These are phyloP conservation scores for Simmondsia chinensis DNA, from an alignment of 148 eudicot species.

Conservation along the genomic window DNA sequence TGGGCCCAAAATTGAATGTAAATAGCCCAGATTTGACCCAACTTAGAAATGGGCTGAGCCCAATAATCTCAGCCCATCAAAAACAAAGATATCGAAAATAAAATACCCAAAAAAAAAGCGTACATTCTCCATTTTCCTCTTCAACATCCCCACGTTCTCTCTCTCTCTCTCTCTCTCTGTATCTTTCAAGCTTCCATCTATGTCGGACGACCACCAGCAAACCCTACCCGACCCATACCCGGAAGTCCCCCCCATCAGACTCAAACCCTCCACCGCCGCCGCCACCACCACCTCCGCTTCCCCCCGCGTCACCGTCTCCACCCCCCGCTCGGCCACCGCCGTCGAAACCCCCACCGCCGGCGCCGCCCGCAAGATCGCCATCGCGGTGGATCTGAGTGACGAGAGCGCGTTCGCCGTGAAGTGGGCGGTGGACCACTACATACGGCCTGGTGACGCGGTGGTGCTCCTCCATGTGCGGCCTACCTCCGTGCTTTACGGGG, in stretches of 20 bases:
- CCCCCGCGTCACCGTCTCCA: slow-evolving; percentile 30
- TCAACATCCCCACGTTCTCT: no score
- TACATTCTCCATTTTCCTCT: no score
- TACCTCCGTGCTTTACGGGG: slow-evolving; percentile 80
- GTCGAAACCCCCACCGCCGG: slow-evolving; percentile 58
- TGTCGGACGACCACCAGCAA: slow-evolving; percentile 3
- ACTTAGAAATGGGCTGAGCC: no score
- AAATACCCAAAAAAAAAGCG: no score
- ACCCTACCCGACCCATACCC: slow-evolving; percentile 4
- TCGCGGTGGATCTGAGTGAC: slow-evolving; percentile 80
- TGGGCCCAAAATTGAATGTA: no score
- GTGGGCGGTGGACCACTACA: slow-evolving; percentile 80
- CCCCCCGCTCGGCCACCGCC: slow-evolving; percentile 31
- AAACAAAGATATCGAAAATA: no score
- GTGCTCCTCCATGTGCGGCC: slow-evolving; percentile 71
- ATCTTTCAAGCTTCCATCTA: background rate
- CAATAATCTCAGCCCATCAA: no score
- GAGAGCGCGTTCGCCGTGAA: slow-evolving; percentile 86
- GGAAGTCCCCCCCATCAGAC: slow-evolving; percentile 41
- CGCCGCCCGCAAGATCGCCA: slow-evolving; percentile 73
- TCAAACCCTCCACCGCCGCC: slow-evolving; percentile 34
- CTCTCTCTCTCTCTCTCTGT: slow-evolving; percentile 10
- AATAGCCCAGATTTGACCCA: no score
- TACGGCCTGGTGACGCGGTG: slow-evolving; percentile 82
- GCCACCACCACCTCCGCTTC: slow-evolving; percentile 8